Evolutionary conservation across 2,329 filamentous ascomycete species (phyloP).

Genomic region (Aspergillus quadrilineatus): DNA sequence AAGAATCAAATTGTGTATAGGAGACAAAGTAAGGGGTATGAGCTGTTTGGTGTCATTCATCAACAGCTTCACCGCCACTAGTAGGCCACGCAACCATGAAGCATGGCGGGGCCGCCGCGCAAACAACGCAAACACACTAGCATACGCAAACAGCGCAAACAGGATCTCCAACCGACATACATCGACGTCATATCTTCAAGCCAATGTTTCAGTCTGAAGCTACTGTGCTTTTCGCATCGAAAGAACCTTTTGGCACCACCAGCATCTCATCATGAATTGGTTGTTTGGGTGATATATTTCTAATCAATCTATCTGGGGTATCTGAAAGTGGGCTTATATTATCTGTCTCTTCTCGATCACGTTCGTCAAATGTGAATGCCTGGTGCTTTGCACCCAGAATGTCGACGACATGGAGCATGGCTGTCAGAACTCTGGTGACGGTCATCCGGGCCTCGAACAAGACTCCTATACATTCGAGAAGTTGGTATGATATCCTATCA

Average conservation of each 20-base stretch:
- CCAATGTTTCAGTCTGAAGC: neutral
- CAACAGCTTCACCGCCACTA: conserved; percentile 28
- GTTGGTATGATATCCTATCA: conserved; percentile 42
- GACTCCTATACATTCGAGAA: conserved; percentile 56
- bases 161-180: conserved; percentile 7
- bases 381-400: conserved; percentile 18
- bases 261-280: neutral
- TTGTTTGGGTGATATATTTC: neutral
- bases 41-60: conserved; percentile 15
- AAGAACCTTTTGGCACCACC: neutral
- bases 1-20: conserved; percentile 9
- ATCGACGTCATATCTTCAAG: conserved; percentile 34
- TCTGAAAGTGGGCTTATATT: neutral
- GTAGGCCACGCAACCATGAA: conserved; percentile 32
- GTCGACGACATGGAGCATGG: conserved; percentile 23
- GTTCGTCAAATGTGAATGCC: neutral
- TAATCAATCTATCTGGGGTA: neutral
- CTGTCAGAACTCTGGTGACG: conserved; percentile 22
- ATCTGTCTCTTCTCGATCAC: neutral
- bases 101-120: conserved; percentile 18
- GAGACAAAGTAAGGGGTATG: conserved; percentile 9
- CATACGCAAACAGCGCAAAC: conserved; percentile 20
- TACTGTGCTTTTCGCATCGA: neutral
- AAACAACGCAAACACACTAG: conserved; percentile 23
- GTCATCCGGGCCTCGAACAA: conserved; percentile 41